Base-by-base conservation (phyloP, 2,329 filamentous ascomycete species). In the Gaeumannomyces sp. region DNA sequence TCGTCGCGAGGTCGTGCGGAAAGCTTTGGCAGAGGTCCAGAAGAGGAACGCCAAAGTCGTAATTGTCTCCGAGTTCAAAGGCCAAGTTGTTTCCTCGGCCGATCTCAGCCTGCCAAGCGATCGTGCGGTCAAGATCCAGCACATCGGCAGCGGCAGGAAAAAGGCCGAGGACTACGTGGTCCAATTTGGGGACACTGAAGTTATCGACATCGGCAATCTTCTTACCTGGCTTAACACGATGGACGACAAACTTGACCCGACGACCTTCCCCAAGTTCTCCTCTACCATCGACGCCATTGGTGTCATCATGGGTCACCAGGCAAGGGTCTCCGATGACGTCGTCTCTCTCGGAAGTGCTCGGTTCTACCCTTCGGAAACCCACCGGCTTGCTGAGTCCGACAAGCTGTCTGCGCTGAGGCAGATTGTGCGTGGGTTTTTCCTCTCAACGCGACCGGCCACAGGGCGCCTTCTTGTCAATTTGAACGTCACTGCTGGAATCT, bases 401-500 rank as follows among this genome's bases (percentile, higher is more conserved):
- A 64, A 71, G 0, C 69, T 81, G 6, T 72, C 74, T 10, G 67
- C 31, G 29, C 61, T 64, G 63, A 71, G 62, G 7, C 59, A 62
- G 10, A 77, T 82, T 35, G 73, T 81, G 1, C 79, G 83, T 22
- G 84, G 84, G 1, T 85, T 82, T 68, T 85, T 85, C 65, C 81
- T 84, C 69, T 85, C 83, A 38, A 77, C 81, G 3, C 81, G 83
- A 7, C 75, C 83, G 0, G 80, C 80, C 0, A 86, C 84, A 0
- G 83, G 82, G 2, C 76, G 82, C 0, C 69, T 86, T 1, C 76
- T 87, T 0, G 73, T 86, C 31, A 87, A 87, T 66, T 76, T 77
- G 60, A 86, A 87, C 65, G 80, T 85, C 13, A 81, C 81, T 0
- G 80, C 85, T 67, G 81, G 79, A 3, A 77, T 85, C 25, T 86